Evolutionary conservation across 331 rosid genomes (phyloP), one percentile per base, ranked within the genome.

Genomic region (Prunus yedoensis): DNA sequence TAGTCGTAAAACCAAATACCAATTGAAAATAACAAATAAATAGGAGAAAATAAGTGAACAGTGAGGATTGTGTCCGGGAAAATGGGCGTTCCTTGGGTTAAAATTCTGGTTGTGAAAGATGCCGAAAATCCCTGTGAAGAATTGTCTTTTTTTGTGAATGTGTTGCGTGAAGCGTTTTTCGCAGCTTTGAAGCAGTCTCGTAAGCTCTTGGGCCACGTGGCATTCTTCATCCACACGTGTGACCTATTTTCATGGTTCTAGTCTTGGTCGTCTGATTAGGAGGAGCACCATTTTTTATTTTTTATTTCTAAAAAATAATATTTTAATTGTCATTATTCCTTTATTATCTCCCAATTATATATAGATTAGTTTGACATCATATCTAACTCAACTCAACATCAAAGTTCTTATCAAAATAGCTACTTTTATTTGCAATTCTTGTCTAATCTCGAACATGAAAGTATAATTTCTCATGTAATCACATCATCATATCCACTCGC

Each of bases 151-250:
- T 15, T 30, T 69, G 71, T 74, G 27, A 74, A n/a, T n/a, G n/a
- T n/a, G n/a, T n/a, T n/a, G n/a, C n/a, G n/a, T n/a, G n/a, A n/a
- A n/a, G n/a, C n/a, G n/a, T n/a, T n/a, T n/a, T n/a, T n/a, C n/a
- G n/a, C n/a, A n/a, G n/a, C n/a, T 72, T 68, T 81, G 85, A 81
- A 73, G 62, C 63, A 61, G 74, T 75, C 75, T 59, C 23, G 2
- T 15, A 2, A 11, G 60, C 66, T 50, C 20, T 0, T 27, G 47
- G 70, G 38, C 18, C 27, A 57, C 8, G 28, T 72, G 67, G 6
- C 56, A 23, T 17, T 41, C 51, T 23, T 25, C 16, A 28, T 18
- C 10, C 21, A 15, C 50, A 30, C 18, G 27, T 57, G 74, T 57
- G 9, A 58, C 62, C 46, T 77, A 18, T 53, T n/a, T 49, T 47